Evolutionary conservation across 306 rosid genomes (phyloP), one percentile per base, ranked within the genome.

Genomic region (Sphenostylis stenocarpa): DNA sequence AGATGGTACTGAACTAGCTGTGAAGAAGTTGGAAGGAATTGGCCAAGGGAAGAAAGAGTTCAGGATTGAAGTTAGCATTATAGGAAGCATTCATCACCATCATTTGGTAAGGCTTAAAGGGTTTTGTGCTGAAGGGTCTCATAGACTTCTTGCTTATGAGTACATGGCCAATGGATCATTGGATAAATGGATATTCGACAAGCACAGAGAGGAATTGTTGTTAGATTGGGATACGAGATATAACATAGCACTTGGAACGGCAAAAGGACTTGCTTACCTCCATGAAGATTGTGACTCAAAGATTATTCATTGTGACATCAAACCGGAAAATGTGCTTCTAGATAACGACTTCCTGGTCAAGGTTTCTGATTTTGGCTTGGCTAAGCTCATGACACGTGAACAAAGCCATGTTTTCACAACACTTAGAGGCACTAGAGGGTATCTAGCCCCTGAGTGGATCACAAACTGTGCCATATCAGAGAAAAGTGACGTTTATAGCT

Each of bases 1-100:
- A 0, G 93, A 89, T 70, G 90, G 88, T 11, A 68, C 80, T 47
- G 56, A 70, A 47, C 34, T 79, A 19, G 83, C 78, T 39, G 78
- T 79, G 73, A 79, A 79, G 60, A 79, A 72, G 64, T 33, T 79
- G 47, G 83, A 79, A 72, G 78, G 78, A 33, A 72, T 72, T 26
- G 78, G 49, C 15, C 83, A 79, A 72, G 83, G 78, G 66, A 79
- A 79, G 73, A 79, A 79, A 29, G 83, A 79, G 57, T 79, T 79
- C 47, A 49, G 78, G 2, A 78, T 77, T 51, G 83, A 79, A 63
- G 83, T 79, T 24, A 38, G 83, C 73, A 63, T 38, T 10, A 79
- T 79, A 15, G 83, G 83, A 9, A 79, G 78, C 60, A 72, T 72
- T 29, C 83, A 79, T 64, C 83, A 79, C 26, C 36, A 62, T 15